A percentile compares a stretch with the other conserved stretches of the same genome.
phyloP scores from a whole-genome alignment of 2,329 filamentous ascomycete species.

The Fusarium mexicanum region DNA sequence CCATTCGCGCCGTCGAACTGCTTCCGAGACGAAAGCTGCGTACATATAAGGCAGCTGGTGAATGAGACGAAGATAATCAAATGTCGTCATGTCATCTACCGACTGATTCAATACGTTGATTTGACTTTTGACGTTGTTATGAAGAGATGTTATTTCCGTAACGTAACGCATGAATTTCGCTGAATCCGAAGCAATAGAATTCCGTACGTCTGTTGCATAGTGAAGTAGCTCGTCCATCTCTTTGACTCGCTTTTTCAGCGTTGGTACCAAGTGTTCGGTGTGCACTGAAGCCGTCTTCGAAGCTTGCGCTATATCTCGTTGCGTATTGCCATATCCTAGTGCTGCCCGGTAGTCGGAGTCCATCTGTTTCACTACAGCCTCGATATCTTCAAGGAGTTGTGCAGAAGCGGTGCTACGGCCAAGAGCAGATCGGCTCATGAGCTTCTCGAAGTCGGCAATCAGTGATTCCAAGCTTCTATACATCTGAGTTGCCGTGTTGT shows the following conservation, averaged over 20 bases:
- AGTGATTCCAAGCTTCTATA: conserved; percentile 69
- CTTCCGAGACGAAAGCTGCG: conserved; percentile 87
- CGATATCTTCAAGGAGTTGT: conserved; percentile 83
- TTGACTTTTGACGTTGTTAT: conserved; percentile 76
- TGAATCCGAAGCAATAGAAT: conserved; percentile 71
- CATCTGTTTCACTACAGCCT: conserved; percentile 86
- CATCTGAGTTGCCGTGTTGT: conserved; percentile 68
- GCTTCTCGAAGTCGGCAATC: conserved; percentile 70
- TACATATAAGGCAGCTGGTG: conserved; percentile 89
- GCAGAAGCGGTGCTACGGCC: conserved; percentile 70
- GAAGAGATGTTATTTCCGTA: conserved; percentile 79
- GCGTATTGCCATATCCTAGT: conserved; percentile 71
- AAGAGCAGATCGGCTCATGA: conserved; percentile 63
- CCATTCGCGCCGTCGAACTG: conserved; percentile 89
- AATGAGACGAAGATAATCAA: conserved; percentile 82
- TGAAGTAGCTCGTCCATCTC: conserved; percentile 71
- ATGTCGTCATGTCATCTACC: conserved; percentile 79
- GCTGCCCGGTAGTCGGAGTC: conserved; percentile 85
- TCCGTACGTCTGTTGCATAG: conserved; percentile 72
- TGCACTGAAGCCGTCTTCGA: conserved; percentile 72
- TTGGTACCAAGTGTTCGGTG: conserved; percentile 70
- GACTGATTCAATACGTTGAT: conserved; percentile 77
- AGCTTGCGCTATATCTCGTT: conserved; percentile 67
- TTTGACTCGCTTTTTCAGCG: conserved; percentile 61
- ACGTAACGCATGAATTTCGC: conserved; percentile 83